phyloP scores from a whole-genome alignment of 83 land plant genomes.

The Diphasiastrum complanatum region DNA sequence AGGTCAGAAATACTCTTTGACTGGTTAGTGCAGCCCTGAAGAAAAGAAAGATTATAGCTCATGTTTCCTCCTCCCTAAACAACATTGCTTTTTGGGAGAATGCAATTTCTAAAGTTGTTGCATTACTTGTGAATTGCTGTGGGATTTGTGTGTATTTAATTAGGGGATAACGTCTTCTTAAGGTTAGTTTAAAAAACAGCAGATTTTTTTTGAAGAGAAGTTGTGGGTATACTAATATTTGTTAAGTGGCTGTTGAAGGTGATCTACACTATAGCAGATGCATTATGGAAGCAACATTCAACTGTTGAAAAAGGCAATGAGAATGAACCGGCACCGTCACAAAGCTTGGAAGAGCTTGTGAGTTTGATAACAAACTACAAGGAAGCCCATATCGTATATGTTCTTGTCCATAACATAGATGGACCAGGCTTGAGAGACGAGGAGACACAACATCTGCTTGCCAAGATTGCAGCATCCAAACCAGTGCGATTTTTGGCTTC shows the following conservation, averaged over 20 bases:
- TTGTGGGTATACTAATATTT: too few relatives aligned
- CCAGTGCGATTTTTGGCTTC: constrained; percentile 78
- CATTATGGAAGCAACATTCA: constrained; percentile 40
- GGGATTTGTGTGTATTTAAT: too few relatives aligned
- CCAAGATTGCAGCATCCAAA: constrained; percentile 61
- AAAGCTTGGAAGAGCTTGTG: constrained; percentile 69
- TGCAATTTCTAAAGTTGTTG: too few relatives aligned
- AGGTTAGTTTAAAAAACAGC: too few relatives aligned
- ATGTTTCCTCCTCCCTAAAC: too few relatives aligned
- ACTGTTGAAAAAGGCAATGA: constrained; percentile 39
- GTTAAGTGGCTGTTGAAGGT: constrained; percentile 19
- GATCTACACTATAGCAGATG: constrained; percentile 16
- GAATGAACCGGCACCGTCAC: constrained; percentile 14
- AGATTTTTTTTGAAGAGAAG: too few relatives aligned
- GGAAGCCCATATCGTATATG: constrained; percentile 44
- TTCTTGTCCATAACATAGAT: constrained; percentile 87
- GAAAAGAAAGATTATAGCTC: too few relatives aligned
- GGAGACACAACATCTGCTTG: constrained; percentile 72
- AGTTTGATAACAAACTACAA: constrained; percentile 39
- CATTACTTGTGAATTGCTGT: too few relatives aligned
- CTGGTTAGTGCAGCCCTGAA: too few relatives aligned
- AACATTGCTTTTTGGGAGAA: too few relatives aligned
- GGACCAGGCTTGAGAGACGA: constrained; percentile 85
- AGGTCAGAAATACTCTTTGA: too few relatives aligned
- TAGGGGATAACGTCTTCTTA: too few relatives aligned